These are phyloP conservation scores for Penicillium freii DNA, from an alignment of 2,329 filamentous ascomycete genomes.

Conservation along the genomic window DNA sequence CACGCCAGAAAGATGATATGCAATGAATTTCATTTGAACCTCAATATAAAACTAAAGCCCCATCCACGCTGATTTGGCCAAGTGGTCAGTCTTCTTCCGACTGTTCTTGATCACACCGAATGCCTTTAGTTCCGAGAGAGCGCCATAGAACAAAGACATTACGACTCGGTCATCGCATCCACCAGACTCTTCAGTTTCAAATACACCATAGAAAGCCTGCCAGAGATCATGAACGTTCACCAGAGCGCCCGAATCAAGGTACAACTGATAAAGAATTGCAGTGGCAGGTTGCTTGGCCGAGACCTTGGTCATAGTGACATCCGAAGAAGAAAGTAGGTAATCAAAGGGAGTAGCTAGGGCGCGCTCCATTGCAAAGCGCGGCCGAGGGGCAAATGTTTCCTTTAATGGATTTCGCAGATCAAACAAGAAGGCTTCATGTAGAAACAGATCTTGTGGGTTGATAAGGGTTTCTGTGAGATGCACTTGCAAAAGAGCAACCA, in stretches of 20 bases:
- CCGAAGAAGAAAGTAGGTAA: constrained; percentile 56
- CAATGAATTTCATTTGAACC: constrained; percentile 6
- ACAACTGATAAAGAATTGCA: constrained; percentile 61
- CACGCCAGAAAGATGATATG: constrained; percentile 16
- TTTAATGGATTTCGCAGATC: constrained; percentile 57
- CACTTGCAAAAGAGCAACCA: constrained; percentile 46
- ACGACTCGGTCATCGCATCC: constrained; percentile 34
- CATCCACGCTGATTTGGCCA: constrained; percentile 79
- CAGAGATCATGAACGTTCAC: constrained; percentile 63
- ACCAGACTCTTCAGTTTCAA: constrained; percentile 36
- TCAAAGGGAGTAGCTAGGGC: constrained; percentile 60
- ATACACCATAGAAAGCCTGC: constrained; percentile 59
- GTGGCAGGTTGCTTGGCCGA: constrained; percentile 57
- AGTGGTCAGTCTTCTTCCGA: constrained; percentile 87
- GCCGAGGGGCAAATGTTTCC: constrained; percentile 58
- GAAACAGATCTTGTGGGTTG: constrained; percentile 50
- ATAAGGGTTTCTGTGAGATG: constrained; percentile 50
- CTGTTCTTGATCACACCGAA: constrained; percentile 86
- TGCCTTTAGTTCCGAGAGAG: constrained; percentile 77
- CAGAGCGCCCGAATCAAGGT: constrained; percentile 60
- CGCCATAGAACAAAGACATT: constrained; percentile 78
- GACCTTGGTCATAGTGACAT: constrained; percentile 34
- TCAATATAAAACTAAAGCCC: constrained; percentile 48
- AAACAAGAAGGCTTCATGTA: constrained; percentile 59
- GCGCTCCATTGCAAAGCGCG: constrained; percentile 59